These are phyloP conservation scores for Erysimum cheiranthoides DNA, from an alignment of 345 rosid species.

Conservation along the genomic window DNA sequence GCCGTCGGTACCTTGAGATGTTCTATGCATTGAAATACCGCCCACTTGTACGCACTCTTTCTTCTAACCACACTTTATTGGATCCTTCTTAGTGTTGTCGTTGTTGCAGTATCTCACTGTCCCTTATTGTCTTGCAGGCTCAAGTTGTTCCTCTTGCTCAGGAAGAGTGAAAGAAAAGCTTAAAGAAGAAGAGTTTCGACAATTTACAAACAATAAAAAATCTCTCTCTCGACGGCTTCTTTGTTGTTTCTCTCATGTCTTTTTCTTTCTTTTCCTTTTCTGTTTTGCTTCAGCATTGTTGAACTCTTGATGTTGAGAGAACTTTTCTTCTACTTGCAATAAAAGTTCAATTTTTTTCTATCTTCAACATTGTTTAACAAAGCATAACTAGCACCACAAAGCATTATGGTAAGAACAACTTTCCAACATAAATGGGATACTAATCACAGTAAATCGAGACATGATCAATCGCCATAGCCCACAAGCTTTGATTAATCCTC, in stretches of 20 bases:
- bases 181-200: background rate
- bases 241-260: background rate
- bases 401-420: no score
- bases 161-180: conserved; percentile 23
- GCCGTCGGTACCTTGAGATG: conserved; percentile 93
- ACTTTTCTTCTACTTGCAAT: no score
- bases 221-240: background rate
- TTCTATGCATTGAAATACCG: conserved; percentile 84
- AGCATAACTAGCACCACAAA: no score
- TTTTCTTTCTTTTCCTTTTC: no score
- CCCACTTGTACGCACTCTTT: conserved; percentile 61
- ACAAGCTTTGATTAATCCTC: no score
- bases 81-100: background rate
- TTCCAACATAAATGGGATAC: no score
- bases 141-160: conserved; percentile 70
- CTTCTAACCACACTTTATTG: background rate
- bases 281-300: no score
- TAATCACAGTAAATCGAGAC: no score
- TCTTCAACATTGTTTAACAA: no score
- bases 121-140: conserved; percentile 58
- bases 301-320: no score
- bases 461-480: no score
- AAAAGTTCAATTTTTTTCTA: no score
- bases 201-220: background rate
- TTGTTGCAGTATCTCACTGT: background rate